Evolutionary conservation across 208 protist species (phyloP), one percentile per base, ranked within the genome.

Genomic region (Leishmania gerbilli): DNA sequence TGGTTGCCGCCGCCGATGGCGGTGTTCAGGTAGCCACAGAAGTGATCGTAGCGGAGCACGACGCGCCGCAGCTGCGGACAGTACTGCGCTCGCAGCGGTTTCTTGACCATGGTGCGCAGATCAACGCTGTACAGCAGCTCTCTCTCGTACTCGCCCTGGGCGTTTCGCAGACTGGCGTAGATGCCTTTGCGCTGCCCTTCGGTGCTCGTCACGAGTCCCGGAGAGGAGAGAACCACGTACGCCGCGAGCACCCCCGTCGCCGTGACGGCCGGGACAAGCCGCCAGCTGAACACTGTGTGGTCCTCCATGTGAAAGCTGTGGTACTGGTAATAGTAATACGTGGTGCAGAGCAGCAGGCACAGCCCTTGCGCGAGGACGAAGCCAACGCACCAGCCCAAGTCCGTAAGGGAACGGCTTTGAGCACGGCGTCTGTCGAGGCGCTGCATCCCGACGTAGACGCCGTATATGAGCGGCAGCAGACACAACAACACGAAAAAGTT

Each of bases 21-120:
- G 74, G 84, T 95, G 77, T 81, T 77, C 3, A 95, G 58, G 82
- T 92, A 94, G 31, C 80, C 45, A 68, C 91, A 95, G 84, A 93
- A 97, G 71, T 96, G 93, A 65, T 98, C 91, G 79, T 90, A 96
- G 64, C 93, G 89, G 2, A 91, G 84, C 37, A 98, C 90, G 47
- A 91, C 82, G 60, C 89, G 81, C 67, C 89, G 77, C 34, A 86
- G 72, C 37, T 92, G 87, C 19, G 79, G 72, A 77, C 93, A 97
- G 82, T 85, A 87, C 87, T 97, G 95, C 3, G 96, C 89, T 7
- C 93, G 91, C 27, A 96, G 79, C 11, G 95, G 95, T 76, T 95
- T 95, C 62, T 84, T 88, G 34, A 94, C 86, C 92, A 96, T 95
- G 34, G 86, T 86, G 31, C 74, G 51, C 15, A 90, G 65, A 80